These are phyloP conservation scores for Aspergillus ibericus DNA, from an alignment of 2,329 filamentous ascomycete genomes.

Conservation along the genomic window DNA sequence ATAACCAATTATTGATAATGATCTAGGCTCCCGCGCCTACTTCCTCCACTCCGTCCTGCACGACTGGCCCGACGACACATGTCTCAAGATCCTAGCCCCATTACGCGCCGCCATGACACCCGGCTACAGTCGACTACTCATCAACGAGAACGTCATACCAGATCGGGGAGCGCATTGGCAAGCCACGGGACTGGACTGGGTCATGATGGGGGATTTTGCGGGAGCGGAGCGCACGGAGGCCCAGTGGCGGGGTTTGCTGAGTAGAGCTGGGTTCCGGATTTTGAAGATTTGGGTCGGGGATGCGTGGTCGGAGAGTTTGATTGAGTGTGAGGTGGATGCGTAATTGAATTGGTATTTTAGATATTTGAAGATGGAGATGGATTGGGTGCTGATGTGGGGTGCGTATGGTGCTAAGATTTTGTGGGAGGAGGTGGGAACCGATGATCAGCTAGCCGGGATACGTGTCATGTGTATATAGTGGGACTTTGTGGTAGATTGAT, in stretches of 20 bases:
- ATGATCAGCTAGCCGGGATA: no score
- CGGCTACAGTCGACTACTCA: slow-evolving; percentile 44
- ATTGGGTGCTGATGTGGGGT: no score
- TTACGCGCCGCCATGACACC: slow-evolving; percentile 31
- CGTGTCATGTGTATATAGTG: no score
- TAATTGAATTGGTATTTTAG: no score
- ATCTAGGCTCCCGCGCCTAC: slow-evolving; percentile 33
- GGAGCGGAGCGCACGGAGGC: slow-evolving; percentile 42
- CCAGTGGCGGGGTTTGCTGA: slow-evolving; percentile 39
- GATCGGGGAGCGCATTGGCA: slow-evolving; percentile 35
- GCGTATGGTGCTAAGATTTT: no score
- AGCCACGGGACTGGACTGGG: slow-evolving; percentile 39
- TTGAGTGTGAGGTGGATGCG: slow-evolving; percentile 22
- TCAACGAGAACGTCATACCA: slow-evolving; percentile 47
- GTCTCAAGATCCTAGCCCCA: slow-evolving; percentile 33
- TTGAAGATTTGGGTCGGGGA: slow-evolving; percentile 32
- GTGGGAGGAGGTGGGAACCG: no score
- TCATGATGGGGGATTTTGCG: slow-evolving; percentile 45
- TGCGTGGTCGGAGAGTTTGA: slow-evolving; percentile 24
- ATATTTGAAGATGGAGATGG: no score
- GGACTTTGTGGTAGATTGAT: no score
- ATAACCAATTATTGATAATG: background rate
- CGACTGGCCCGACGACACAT: slow-evolving; percentile 37
- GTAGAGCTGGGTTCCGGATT: slow-evolving; percentile 38
- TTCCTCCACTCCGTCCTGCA: slow-evolving; percentile 18